Conservation (phyloP, 768 basidiomycete genomes). For the Trametes meyenii region DNA sequence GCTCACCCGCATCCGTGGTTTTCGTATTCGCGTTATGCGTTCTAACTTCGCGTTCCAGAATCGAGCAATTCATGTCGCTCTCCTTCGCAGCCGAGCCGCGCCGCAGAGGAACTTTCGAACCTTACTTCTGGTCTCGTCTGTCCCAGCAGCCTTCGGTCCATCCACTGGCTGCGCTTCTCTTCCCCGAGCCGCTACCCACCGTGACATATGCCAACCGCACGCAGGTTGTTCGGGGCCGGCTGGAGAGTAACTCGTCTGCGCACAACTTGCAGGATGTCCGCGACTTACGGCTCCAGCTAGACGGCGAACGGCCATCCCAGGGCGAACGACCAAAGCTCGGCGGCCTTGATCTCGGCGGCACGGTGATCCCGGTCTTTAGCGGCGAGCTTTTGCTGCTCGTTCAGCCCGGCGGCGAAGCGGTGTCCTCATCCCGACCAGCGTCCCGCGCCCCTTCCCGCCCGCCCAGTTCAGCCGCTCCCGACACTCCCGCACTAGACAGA, state of each 20-base stretch:
- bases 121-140: conserved; percentile 69
- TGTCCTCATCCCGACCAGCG: conserved; percentile 52
- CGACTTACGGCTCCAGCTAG: conserved; percentile 49
- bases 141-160: conserved; percentile 42
- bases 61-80: conserved; percentile 79
- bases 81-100: conserved; percentile 77
- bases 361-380: conserved; percentile 71
- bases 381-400: conserved; percentile 77
- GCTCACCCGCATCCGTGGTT: not conserved
- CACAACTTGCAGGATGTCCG: conserved; percentile 61
- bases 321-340: conserved; percentile 20
- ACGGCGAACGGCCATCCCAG: conserved; percentile 21
- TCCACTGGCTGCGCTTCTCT: conserved; percentile 66
- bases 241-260: conserved; percentile 58
- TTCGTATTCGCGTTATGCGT: not conserved
- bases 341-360: conserved; percentile 55
- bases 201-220: conserved; percentile 69
- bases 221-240: conserved; percentile 63
- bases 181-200: conserved; percentile 73
- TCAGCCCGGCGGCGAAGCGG: conserved; percentile 48
- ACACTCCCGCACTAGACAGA: conserved; percentile 43
- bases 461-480: conserved; percentile 56
- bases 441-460: conserved; percentile 72
- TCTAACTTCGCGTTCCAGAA: conserved; percentile 38
- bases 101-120: conserved; percentile 74